phyloP scores from a whole-genome alignment of 2,329 filamentous ascomycete genomes.

The Paradendryphiella salina region DNA sequence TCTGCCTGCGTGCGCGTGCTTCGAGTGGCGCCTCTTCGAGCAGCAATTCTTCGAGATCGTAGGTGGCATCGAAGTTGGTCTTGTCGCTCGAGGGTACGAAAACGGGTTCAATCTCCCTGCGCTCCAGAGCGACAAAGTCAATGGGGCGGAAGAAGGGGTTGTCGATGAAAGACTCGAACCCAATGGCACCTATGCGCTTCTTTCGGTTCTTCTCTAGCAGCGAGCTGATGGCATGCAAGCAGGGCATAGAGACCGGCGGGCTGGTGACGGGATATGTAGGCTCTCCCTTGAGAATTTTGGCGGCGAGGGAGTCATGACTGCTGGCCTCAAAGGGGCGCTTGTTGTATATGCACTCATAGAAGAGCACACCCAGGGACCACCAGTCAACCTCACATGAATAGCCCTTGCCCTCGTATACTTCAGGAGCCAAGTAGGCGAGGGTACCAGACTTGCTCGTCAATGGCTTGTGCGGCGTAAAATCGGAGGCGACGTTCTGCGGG shows the following conservation, averaged over 20 bases:
- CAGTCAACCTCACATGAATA: conserved; percentile 92
- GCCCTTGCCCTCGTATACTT: conserved; percentile 88
- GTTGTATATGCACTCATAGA: conserved; percentile 99
- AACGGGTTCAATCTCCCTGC: conserved; percentile 85
- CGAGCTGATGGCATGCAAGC: conserved; percentile 83
- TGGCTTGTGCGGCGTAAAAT: conserved; percentile 78
- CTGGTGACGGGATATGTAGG: conserved; percentile 91
- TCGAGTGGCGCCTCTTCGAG: conserved; percentile 94
- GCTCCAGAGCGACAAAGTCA: conserved; percentile 81
- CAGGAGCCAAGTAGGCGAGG: conserved; percentile 90
- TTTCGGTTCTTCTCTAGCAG: conserved; percentile 79
- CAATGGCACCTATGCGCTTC: conserved; percentile 78
- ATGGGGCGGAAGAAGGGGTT: conserved; percentile 88
- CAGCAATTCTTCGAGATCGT: conserved; percentile 91
- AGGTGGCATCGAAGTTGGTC: conserved; percentile 98
- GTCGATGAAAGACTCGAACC: conserved; percentile 81
- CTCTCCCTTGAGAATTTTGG: conserved; percentile 77
- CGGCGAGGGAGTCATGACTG: conserved; percentile 77
- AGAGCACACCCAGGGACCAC: conserved; percentile 98
- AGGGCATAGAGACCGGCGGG: conserved; percentile 84
- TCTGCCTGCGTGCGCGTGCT: conserved; percentile 87
- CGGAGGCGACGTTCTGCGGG: conserved; percentile 87
- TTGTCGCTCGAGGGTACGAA: conserved; percentile 95
- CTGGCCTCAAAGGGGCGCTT: conserved; percentile 95
- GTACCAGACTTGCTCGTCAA: conserved; percentile 97